Evolutionary conservation across 2,329 filamentous ascomycete genomes (phyloP).

Genomic region (Xylaria sp.): DNA sequence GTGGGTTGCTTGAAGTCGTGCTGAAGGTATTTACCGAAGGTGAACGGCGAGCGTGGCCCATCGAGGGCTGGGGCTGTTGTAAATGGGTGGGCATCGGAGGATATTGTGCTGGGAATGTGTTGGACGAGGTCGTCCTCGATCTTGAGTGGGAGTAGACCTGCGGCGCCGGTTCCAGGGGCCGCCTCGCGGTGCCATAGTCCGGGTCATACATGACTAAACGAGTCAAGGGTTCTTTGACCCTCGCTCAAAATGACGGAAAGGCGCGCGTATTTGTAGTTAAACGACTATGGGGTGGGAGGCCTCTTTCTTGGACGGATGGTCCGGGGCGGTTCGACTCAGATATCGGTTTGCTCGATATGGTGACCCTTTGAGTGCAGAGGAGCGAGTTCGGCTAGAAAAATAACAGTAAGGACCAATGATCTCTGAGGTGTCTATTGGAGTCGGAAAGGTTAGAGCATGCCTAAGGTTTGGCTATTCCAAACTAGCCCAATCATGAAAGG

Average conservation of each 20-base stretch:
- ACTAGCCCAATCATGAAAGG: neutral
- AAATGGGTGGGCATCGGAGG: constrained; percentile 49
- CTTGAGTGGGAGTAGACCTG: constrained; percentile 63
- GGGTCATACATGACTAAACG: constrained; percentile 46
- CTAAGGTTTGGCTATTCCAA: constrained; percentile 4
- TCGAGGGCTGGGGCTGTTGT: constrained; percentile 48
- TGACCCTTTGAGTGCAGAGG: constrained; percentile 6
- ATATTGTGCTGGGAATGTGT: constrained; percentile 54
- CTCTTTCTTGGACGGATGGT: constrained; percentile 22
- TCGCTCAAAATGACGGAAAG: constrained; percentile 31
- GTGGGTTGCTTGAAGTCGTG: constrained; percentile 75
- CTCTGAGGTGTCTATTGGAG: constrained; percentile 1
- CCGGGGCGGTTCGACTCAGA: constrained; percentile 1
- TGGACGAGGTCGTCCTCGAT: constrained; percentile 67
- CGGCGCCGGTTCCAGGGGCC: constrained; percentile 46
- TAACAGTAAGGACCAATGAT: constrained; percentile 18
- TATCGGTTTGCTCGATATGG: neutral
- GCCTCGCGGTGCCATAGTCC: constrained; percentile 45
- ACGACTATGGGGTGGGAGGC: neutral
- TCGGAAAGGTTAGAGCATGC: constrained; percentile 18
- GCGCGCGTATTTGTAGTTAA: constrained; percentile 7
- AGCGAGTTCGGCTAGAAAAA: constrained; percentile 6
- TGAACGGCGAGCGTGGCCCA: constrained; percentile 63
- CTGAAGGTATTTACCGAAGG: constrained; percentile 75
- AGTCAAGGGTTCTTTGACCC: constrained; percentile 26